Evolutionary conservation across 2,329 filamentous ascomycete species (phyloP), one percentile per base, ranked within the genome.

Genomic region (Aspergillus transmontanensis): DNA sequence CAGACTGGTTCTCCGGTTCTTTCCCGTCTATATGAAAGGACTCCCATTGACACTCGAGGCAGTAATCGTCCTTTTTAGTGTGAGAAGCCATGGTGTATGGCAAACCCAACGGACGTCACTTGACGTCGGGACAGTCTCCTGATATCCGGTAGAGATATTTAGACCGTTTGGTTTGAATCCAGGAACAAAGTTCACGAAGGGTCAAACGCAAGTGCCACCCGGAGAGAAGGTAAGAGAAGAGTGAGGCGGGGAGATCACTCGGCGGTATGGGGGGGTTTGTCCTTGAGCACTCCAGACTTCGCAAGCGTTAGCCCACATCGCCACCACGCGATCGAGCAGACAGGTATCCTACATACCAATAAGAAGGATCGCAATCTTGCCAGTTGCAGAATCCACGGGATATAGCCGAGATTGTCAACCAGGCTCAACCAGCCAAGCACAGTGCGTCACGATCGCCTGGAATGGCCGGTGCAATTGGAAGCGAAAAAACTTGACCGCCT

Each of bases 41-140:
- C 55, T 79, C 75, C 78, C 78, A 80, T 51, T 77, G 76, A 63
- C 78, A 80, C 68, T 79, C 77, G 28, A 80, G 73, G 64, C 78
- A 80, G 65, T 76, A 78, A 59, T 76, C 72, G 57, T 73, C 71
- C 50, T 67, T 66, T 59, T 71, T 71, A 55, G 71, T 62, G 66
- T 75, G 73, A 60, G 73, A 69, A 57, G 71, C 68, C 76, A 78
- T 79, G 60, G 61, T 72, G 68, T 21, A 66, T 60, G 57, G 43
- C 45, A 28, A 28, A 59, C 51, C 19, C 19, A 36, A 39, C 16
- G 26, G 30, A 26, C n/a, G 57, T 51, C 43, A 34, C 45, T 57
- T 14, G 39, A 57, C 39, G 55, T 46, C 36, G 39, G 26, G 19
- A 45, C 12, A 43, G 32, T 51, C 48, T 51, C 19, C 36, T 59